Base-by-base conservation (phyloP, 2,329 filamentous ascomycete genomes). In the Aspergillus bombycis region DNA sequence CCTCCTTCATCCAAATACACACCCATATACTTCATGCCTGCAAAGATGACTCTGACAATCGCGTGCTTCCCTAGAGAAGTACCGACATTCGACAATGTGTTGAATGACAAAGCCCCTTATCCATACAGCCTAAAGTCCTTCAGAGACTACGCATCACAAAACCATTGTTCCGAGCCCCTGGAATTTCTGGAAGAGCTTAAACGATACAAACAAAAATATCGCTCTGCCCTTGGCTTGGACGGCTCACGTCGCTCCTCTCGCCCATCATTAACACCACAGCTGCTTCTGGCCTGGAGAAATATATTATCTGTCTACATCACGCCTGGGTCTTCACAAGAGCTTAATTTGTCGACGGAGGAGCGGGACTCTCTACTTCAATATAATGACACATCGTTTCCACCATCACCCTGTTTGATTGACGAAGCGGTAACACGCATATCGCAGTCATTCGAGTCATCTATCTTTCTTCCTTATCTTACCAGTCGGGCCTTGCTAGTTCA, bases 281-380 rank as follows among this genome's bases (percentile, higher is more conserved):
- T 52, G 16, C 48, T 52, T 8, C 16, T 52, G 48, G 21, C 48
- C 56, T 58, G 56, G 56, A 19, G n/a, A 32, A 19, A 23, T 14
- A 7, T 58, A n/a, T 3, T 58, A 19, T 58, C 56, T 16, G 26
- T 26, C 1, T 58, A 58, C 26, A 58, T 58, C 26, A 16, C 32
- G 19, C 56, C 56, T 14, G 56, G 56, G 28, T 58, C 56, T 16
- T 26, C 28, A 28, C 23, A 23, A 0, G 56, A 58, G 21, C 26
- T 58, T 14, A 58, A 58, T 23, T 7, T 58, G 9, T 58, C 56
- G 8, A 46, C 26, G 14, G 38, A 58, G 32, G 56, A 58, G 16
- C 56, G 56, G 8, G 10, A 58, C 7, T 14, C 41, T 21, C 43
- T 58, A 6, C 43, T 58, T 16, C 21, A 48, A 34, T 58, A 58